Evolutionary conservation across 805 yeast genomes (phyloP), one percentile per base, ranked within the genome.

Genomic region (Peterozyma xylosa): DNA sequence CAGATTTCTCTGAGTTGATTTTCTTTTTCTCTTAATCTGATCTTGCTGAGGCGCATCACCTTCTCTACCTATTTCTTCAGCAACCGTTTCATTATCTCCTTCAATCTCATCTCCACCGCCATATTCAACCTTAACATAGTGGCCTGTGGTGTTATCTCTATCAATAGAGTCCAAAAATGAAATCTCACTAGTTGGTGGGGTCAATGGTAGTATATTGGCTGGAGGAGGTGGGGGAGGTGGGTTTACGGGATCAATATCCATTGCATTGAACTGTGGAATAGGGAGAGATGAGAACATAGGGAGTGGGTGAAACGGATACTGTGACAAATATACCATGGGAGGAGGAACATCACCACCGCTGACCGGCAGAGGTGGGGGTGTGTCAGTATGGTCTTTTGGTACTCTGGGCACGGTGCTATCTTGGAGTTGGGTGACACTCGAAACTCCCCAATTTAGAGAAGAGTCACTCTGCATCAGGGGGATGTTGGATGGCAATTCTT

Each of bases 171-270:
- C 43, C 4, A 41, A 13, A 9, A 9, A 7, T 14, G 43, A 30
- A n/a, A 41, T 16, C 10, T 35, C 14, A 3, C 30, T 13, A 15
- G 43, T 14, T 9, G 38, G 36, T 9, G 30, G 29, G 11, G 35
- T 15, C 16, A 41, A 27, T 27, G 18, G 10, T 3, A 11, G 14
- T 10, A 41, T 5, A 30, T 41, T 41, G 14, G 15, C 30, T 35
- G 9, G 13, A 14, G 38, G 36, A 5, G 43, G 43, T 14, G 43
- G 43, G 2, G 43, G 43, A 7, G 43, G 43, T 29, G 43, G 43
- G 38, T 21, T 21, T 21, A 21, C 7, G 7, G 27, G 27, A 21
- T 21, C 27, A 21, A 21, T 7, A 21, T 21, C 27, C 27, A 21
- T 5, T 21, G 27, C 27, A 5, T 21, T 7, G 35, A 41, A 29